Evolutionary conservation across 2,329 filamentous ascomycete species (phyloP), one percentile per base, ranked within the genome.

Genomic region (Claviceps capensis): DNA sequence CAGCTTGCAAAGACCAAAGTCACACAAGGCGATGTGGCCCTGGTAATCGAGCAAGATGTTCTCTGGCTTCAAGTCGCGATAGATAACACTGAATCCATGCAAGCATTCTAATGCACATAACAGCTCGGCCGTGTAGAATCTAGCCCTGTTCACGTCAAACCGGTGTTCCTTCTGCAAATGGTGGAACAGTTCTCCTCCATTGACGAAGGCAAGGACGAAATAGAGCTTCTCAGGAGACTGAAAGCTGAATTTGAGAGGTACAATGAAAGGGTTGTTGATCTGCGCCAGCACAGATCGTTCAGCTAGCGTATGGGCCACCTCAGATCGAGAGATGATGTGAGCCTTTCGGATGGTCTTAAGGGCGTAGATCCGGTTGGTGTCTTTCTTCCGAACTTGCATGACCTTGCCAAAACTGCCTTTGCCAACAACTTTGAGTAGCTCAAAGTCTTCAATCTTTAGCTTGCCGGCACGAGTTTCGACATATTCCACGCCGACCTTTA

Each of bases 241-340:
- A 78, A 98, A 98, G 30, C 91, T 96, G 70, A 98, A 98, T 68
- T 98, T 98, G 62, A 98, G 80, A 2, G 93, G 93, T 8, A 97
- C 93, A 63, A 98, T 98, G 72, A 98, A 98, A 5, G 93, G 93
- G 62, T 96, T 98, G 81, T 98, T 97, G 74, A 98, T 98, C 76
- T 98, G 93, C 11, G 93, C 89, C 61, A 98, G 81, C 51, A 98
- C 93, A n/a, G 91, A 97, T 65, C 93, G 82, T 71, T 98, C 93
- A 22, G 93, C 93, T 41, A 98, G 78, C 4, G 93, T 98, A 65
- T 98, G 93, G 37, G 90, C 88, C 42, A 98, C 93, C 76, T 98
- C 93, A 47, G 93, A 97, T 54, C 93, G 82, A 37, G 91, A 97
- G 66, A 98, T 98, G 71, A 98, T 98, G 71, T 98, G 91, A 53